A percentile compares a stretch with the other conserved stretches of the same genome.
phyloP scores from a whole-genome alignment of 1,139 yeast genomes.

The Eremothecium sinecaudum region DNA sequence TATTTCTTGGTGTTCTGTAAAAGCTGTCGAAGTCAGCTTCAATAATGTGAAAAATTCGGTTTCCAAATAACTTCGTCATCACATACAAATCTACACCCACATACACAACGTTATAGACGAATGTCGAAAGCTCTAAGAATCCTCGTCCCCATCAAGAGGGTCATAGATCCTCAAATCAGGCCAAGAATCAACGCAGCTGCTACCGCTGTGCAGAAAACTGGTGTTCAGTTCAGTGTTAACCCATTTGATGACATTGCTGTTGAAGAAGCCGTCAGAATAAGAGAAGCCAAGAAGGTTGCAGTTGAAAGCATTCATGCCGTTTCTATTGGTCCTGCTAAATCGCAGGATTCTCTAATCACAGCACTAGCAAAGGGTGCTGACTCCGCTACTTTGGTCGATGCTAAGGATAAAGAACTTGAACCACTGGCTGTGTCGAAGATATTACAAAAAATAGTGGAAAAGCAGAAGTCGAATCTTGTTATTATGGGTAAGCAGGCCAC shows the following conservation, averaged over 20 bases:
- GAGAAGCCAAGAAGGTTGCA: slow-evolving; percentile 55
- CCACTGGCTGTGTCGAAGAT: slow-evolving; percentile 90
- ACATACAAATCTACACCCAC: not conserved
- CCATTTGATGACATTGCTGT: slow-evolving; percentile 96
- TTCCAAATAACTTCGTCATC: too few species aligned
- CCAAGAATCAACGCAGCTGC: slow-evolving; percentile 86
- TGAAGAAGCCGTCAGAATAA: slow-evolving; percentile 81
- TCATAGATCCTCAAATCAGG: slow-evolving; percentile 84
- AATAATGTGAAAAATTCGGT: too few species aligned
- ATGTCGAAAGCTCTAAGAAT: slow-evolving; percentile 45
- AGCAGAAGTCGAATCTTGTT: slow-evolving; percentile 64
- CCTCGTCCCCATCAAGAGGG: slow-evolving; percentile 89
- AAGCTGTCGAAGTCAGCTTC: too few species aligned
- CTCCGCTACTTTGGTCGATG: slow-evolving; percentile 70
- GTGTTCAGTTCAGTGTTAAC: slow-evolving; percentile 86
- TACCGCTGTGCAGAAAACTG: slow-evolving; percentile 81
- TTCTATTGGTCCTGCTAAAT: slow-evolving; percentile 78
- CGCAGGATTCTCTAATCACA: slow-evolving; percentile 79
- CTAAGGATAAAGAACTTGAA: slow-evolving; percentile 62
- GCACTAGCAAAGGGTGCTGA: slow-evolving; percentile 96
- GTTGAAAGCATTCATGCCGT: slow-evolving; percentile 87
- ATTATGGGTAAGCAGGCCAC: slow-evolving; percentile 93
- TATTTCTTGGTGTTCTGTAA: too few species aligned
- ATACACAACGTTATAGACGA: too few species aligned
- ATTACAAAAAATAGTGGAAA: slow-evolving; percentile 61